phyloP scores from a whole-genome alignment of 371 early-diverging fungal genomes.

The Entomophthora muscae region DNA sequence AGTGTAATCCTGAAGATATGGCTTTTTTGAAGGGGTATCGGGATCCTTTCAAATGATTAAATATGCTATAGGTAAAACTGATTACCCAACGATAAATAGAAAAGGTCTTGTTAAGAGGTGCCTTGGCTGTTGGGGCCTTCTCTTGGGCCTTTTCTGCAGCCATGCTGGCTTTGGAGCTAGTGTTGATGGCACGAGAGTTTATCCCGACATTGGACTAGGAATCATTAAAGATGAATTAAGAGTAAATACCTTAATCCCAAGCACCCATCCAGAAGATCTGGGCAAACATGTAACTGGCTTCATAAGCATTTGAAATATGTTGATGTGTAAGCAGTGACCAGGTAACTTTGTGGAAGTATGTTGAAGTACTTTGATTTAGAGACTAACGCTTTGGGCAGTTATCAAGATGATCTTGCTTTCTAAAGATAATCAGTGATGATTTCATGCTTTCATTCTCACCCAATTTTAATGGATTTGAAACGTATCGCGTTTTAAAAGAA shows the following conservation, averaged over 20 bases:
- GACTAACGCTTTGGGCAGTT: not conserved
- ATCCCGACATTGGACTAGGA: not conserved
- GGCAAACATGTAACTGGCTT: not conserved
- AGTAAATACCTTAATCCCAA: not conserved
- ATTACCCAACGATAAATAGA: constrained; percentile 58
- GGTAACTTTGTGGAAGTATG: no score
- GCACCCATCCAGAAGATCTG: not conserved
- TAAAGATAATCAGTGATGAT: not conserved
- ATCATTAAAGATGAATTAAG: not conserved
- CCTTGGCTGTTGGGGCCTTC: constrained; percentile 7
- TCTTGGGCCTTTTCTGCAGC: not conserved
- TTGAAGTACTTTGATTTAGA: not conserved
- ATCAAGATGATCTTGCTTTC: not conserved
- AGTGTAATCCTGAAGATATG: constrained; percentile 66
- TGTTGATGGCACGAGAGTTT: not conserved
- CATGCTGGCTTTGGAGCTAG: not conserved
- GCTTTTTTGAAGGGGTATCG: constrained; percentile 75
- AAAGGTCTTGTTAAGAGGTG: constrained; percentile 37
- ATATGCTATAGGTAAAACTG: not conserved
- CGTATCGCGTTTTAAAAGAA: no score
- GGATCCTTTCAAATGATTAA: constrained; percentile 41
- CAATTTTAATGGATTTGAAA: no score
- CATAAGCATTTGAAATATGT: not conserved
- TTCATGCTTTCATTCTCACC: no score
- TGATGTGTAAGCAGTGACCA: no score